Percentiles rank a stretch among this genome's conserved stretches.
Evolutionary conservation across 2,329 filamentous ascomycete genomes (phyloP).

Genomic region (Magnaporthales sp.): DNA sequence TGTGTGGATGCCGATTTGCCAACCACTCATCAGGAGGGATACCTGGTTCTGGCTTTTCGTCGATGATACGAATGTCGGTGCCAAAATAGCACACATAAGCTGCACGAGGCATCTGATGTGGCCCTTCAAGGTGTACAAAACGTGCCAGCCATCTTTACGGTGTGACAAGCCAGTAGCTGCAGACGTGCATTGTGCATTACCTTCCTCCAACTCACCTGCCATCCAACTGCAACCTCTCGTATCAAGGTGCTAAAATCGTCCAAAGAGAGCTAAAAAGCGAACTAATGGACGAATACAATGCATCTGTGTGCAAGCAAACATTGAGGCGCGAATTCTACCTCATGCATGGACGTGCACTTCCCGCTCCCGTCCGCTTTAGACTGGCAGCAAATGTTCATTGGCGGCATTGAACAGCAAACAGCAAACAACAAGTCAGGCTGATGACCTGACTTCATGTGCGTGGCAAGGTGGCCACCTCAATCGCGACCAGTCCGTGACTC

Average conservation of each 20-base stretch:
- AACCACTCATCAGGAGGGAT: neutral
- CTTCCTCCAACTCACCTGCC: neutral
- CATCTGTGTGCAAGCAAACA: neutral
- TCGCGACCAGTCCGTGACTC: neutral
- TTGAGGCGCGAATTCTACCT: neutral
- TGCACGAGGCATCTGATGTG: neutral
- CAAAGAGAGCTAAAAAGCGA: neutral
- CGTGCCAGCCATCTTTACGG: neutral
- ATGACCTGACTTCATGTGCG: neutral
- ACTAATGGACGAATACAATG: neutral
- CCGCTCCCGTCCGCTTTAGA: neutral
- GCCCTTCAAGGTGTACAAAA: neutral
- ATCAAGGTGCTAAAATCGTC: neutral
- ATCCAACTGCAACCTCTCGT: neutral
- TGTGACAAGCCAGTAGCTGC: neutral
- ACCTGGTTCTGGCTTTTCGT: neutral
- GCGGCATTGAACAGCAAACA: neutral
- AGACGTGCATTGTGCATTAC: neutral
- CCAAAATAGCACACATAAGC: neutral
- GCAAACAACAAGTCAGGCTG: neutral
- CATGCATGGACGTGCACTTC: neutral
- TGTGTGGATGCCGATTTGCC: neutral
- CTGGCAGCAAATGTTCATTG: neutral
- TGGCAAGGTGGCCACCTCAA: neutral
- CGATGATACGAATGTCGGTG: neutral